Conservation (phyloP, 805 yeast genomes). For the Schwanniomyces yamadae region DNA sequence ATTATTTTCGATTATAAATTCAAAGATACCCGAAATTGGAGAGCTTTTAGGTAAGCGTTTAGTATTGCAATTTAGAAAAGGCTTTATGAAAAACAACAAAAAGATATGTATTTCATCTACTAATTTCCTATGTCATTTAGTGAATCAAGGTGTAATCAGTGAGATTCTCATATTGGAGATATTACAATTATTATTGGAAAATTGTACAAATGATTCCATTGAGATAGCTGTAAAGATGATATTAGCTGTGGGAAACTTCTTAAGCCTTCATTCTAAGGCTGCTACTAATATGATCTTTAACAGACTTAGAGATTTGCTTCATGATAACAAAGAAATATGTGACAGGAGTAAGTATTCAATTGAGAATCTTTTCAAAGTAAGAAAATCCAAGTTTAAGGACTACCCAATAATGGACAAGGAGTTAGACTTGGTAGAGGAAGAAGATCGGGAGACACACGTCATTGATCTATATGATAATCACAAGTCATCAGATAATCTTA, state of each 20-base stretch:
- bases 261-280: conserved; percentile 41
- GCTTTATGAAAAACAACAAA: conserved; percentile 48
- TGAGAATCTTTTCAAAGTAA: conserved; percentile 50
- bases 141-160: conserved; percentile 55
- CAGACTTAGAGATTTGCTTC: conserved; percentile 57
- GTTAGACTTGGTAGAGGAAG: conserved; percentile 63
- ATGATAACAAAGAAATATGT: conserved; percentile 44
- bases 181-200: conserved; percentile 33
- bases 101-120: conserved; percentile 41
- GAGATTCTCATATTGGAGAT: conserved; percentile 34
- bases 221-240: conserved; percentile 54
- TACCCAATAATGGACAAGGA: conserved; percentile 41
- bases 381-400: conserved; percentile 43
- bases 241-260: conserved; percentile 49
- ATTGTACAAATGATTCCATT: conserved; percentile 55
- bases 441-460: conserved; percentile 57
- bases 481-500: conserved; percentile 45
- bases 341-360: conserved; percentile 45
- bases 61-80: conserved; percentile 56
- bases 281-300: conserved; percentile 57
- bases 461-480: conserved; percentile 54
- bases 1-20: conserved; percentile 57
- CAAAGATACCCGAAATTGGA: conserved; percentile 70
- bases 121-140: conserved; percentile 57
- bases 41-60: conserved; percentile 52